A percentile compares a stretch with the other conserved stretches of the same genome.
Evolutionary conservation across 495 filamentous ascomycete genomes (phyloP).

Genomic region (Tirmania nivea): DNA sequence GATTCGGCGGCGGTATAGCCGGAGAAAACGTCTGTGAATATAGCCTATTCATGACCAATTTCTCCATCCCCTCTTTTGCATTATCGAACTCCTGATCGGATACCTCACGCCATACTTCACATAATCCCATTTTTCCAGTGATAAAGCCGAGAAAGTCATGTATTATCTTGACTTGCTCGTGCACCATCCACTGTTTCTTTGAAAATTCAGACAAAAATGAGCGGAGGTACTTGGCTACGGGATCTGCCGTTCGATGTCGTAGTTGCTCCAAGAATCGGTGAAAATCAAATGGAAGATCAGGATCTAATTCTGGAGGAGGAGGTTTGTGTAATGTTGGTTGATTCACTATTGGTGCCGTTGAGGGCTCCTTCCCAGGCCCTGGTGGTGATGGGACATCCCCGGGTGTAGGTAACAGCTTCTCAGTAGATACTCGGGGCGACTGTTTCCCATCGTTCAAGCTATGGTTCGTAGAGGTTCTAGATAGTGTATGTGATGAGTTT

Average conservation of each 20-base stretch:
- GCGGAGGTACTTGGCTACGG: constrained; percentile 81
- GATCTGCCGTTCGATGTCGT: constrained; percentile 84
- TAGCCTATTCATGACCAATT: constrained; percentile 95
- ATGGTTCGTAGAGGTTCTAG: not conserved
- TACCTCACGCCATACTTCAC: constrained; percentile 89
- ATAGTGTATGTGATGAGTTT: not conserved
- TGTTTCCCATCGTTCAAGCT: not conserved
- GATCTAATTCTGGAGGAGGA: constrained; percentile 50
- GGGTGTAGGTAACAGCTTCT: not conserved
- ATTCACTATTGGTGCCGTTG: not conserved
- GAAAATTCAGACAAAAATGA: constrained; percentile 89
- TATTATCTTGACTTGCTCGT: constrained; percentile 97
- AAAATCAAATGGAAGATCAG: constrained; percentile 87
- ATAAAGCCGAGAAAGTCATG: constrained; percentile 96
- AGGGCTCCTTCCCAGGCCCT: not conserved
- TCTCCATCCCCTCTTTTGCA: constrained; percentile 97
- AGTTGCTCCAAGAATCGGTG: constrained; percentile 92
- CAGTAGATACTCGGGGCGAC: not conserved
- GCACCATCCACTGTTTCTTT: constrained; percentile 98
- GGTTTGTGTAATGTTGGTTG: constrained; percentile 3
- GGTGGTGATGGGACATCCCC: not conserved
- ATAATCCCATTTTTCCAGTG: constrained; percentile 93
- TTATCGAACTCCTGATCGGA: constrained; percentile 97
- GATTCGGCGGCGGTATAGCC: constrained; percentile 59
- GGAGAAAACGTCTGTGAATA: constrained; percentile 91